Conservation (phyloP, 2,329 filamentous ascomycete species). For the Colletotrichum destructivum region DNA sequence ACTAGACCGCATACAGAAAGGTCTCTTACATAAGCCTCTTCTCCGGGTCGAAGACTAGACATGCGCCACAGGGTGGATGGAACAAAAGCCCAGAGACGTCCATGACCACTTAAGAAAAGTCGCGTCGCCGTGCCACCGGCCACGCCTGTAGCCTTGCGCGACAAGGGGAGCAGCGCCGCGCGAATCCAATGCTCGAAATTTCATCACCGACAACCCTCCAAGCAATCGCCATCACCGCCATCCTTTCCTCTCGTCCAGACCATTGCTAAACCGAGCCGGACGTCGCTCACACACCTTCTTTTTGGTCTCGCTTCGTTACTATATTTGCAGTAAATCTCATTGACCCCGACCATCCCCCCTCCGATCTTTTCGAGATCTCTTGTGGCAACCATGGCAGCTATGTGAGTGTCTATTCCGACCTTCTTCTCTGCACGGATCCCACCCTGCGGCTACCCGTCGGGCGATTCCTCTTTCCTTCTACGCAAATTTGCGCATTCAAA, state of each 20-base stretch:
- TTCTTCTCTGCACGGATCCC: constrained; percentile 7
- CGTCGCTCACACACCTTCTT: constrained; percentile 4
- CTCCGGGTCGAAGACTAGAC: background rate
- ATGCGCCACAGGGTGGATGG: background rate
- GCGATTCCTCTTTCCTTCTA: background rate
- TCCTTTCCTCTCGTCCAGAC: constrained; percentile 8
- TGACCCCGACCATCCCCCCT: background rate
- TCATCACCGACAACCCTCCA: constrained; percentile 31
- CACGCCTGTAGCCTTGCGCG: constrained; percentile 35
- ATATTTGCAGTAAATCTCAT: background rate
- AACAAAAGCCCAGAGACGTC: background rate
- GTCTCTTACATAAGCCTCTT: background rate
- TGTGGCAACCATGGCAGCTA: constrained; percentile 40
- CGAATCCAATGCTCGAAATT: constrained; percentile 36
- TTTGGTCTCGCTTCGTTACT: background rate
- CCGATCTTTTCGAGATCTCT: constrained; percentile 10
- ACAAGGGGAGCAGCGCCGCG: constrained; percentile 33
- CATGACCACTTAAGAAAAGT: constrained; percentile 40
- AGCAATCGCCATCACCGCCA: constrained; percentile 22
- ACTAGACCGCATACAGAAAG: background rate
- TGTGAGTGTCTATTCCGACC: constrained; percentile 29
- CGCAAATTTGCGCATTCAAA: constrained; percentile 48
- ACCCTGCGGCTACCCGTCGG: constrained; percentile 2
- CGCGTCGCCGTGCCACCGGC: constrained; percentile 40
- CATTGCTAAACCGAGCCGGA: constrained; percentile 14